phyloP scores from a whole-genome alignment of 208 protist genomes.

The Acanthamoeba castellanii region DNA sequence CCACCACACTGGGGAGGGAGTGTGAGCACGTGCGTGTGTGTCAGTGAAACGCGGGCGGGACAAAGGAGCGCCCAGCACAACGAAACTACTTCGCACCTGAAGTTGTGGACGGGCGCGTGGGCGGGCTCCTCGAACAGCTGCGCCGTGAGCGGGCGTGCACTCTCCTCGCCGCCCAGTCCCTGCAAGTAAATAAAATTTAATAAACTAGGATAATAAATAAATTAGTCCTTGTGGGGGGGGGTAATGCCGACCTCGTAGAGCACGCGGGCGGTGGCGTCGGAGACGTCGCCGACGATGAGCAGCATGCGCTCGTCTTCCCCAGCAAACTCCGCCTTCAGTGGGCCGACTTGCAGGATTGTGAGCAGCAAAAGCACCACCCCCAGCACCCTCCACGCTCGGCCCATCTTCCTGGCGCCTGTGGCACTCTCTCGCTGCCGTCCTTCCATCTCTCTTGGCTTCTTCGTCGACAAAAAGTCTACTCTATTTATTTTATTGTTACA shows the following conservation, averaged over 20 bases:
- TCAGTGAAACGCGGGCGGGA: no score
- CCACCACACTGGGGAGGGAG: not conserved
- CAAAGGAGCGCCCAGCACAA: not conserved
- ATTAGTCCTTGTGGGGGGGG: no score
- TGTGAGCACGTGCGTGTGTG: no score
- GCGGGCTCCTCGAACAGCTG: not conserved
- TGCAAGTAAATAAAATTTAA: not conserved
- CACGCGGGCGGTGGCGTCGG: not conserved
- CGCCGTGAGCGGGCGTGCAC: not conserved
- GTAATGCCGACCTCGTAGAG: constrained; percentile 36
- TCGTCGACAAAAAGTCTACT: not conserved
- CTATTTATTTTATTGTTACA: not conserved
- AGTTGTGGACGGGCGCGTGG: not conserved
- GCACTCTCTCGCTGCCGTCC: not conserved
- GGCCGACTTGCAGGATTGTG: no score
- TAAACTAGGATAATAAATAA: no score
- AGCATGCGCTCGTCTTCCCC: not conserved
- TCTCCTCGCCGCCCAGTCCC: not conserved
- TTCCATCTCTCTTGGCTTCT: no score
- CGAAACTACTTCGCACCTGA: not conserved
- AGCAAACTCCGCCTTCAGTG: not conserved
- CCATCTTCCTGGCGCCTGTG: not conserved
- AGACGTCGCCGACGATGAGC: constrained; percentile 39
- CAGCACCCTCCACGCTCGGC: not conserved
- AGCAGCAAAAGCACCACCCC: not conserved